These are phyloP conservation scores for Nevesoporus exiguus DNA, from an alignment of 768 basidiomycete species.

Conservation along the genomic window DNA sequence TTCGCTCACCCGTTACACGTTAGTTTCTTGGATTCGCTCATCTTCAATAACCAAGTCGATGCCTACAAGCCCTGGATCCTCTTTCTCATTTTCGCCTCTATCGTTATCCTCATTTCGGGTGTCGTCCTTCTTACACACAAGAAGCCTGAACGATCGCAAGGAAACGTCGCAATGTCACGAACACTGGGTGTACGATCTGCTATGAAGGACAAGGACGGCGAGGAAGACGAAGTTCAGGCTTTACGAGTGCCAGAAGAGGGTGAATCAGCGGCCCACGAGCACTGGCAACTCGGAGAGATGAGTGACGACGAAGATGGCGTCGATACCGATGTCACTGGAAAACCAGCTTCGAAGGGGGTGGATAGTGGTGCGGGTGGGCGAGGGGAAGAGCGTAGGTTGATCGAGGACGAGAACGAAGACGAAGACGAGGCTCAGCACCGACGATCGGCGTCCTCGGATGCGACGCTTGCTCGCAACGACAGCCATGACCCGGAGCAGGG, in stretches of 20 bases:
- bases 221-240: conserved; percentile 40
- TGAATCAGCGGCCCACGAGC: conserved; percentile 32
- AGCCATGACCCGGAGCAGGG: conserved; percentile 18
- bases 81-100: conserved; percentile 83
- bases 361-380: conserved; percentile 9
- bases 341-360: conserved; percentile 20
- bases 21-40: conserved; percentile 60
- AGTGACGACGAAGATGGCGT: conserved; percentile 62
- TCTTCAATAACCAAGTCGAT: conserved; percentile 83
- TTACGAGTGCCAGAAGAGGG: conserved; percentile 36
- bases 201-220: conserved; percentile 17
- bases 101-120: conserved; percentile 81
- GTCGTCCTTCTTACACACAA: conserved; percentile 94
- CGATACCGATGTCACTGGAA: conserved; percentile 38
- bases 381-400: conserved; percentile 39
- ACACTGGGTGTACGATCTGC: conserved; percentile 25
- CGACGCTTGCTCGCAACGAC: conserved; percentile 29
- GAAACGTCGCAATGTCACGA: conserved; percentile 28
- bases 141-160: conserved; percentile 60
- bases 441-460: conserved; percentile 36
- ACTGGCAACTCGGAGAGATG: conserved; percentile 74
- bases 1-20: conserved; percentile 4
- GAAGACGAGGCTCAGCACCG: conserved; percentile 18
- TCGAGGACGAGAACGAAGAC: conserved; percentile 34
- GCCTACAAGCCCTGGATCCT: conserved; percentile 89